Conservation (phyloP, 2,329 filamentous ascomycete genomes). For the Trichoderma lentiforme region DNA sequence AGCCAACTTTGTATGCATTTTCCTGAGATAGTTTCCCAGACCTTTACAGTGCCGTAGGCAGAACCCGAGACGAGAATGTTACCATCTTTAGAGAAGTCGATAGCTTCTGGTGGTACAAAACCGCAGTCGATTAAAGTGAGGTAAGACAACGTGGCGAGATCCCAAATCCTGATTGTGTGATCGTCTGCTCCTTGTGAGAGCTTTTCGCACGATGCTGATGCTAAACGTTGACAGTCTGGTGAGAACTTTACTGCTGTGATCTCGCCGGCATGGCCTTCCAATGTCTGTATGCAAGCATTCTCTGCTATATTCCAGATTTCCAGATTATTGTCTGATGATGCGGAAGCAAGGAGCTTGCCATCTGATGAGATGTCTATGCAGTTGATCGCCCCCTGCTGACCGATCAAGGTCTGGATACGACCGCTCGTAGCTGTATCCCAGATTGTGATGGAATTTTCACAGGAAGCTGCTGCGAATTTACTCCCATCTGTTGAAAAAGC, state of each 20-base stretch:
- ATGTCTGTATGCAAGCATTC: neutral
- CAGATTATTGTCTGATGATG: neutral
- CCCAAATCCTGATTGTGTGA: slow-evolving; percentile 7
- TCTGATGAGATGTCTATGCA: neutral
- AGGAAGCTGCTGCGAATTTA: neutral
- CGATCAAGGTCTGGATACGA: neutral
- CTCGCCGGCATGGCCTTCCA: neutral
- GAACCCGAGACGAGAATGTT: neutral
- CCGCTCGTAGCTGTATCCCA: neutral
- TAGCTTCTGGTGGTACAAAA: neutral
- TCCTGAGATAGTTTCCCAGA: neutral
- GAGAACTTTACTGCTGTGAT: neutral
- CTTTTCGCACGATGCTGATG: neutral
- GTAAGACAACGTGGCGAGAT: neutral
- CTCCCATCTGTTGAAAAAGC: neutral
- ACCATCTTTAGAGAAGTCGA: neutral
- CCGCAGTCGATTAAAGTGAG: neutral
- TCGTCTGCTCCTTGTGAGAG: no score
- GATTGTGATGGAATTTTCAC: neutral
- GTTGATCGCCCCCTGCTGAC: neutral
- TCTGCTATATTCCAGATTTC: neutral
- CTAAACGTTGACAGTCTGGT: neutral
- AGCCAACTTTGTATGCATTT: neutral
- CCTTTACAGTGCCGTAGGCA: neutral
- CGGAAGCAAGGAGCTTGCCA: neutral